Base-by-base conservation (phyloP, 192 early-diverging fungal genomes). In the Coemansia sp. region DNA sequence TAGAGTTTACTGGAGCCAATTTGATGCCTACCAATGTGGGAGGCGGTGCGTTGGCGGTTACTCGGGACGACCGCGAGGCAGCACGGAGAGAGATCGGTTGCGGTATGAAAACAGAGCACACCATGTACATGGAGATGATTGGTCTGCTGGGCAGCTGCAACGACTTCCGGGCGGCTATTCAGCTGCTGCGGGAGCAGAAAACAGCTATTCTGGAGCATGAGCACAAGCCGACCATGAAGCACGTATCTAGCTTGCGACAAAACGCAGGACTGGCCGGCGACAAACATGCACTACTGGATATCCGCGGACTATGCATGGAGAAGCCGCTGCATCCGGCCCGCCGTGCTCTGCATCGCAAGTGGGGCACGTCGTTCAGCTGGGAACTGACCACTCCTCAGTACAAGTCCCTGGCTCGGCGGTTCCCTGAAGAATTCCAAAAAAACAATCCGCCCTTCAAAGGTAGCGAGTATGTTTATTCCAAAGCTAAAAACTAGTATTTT, bases 111-210 rank as follows among this genome's bases (percentile, higher is more conserved):
- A 63, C 81, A 31, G 84, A 88, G 45, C 81, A 84, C 30, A 58
- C 78, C 5, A 67, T 69, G 17, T 82, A 83, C 52, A 62, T 81
- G 17, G 64, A 80, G 36, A 87, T 88, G 86, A 69, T 86, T n/a
- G 84, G 84, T 20, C 72, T 83, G 15, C 61, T 90, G 30, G 84
- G 84, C 43, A 81, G 80, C 58, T 64, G 66, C 32, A 56, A 81
- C 44, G 79, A 87, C 42, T 56, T 82, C 28, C 53, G 62, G 10
- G 53, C 74, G 23, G 80, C 80, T 1, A 50, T 85, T 12, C 64
- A 62, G n/a, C 63, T 87, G 32, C 55, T 85, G 21, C 66, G 66
- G 51, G 68, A 76, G 20, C 76, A 71, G 21, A 71, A 83, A 45
- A 47, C 34, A 7, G 70, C 41, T 0, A 69, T 65, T 26, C 59